Evolutionary conservation across 2,329 filamentous ascomycete species (phyloP).

Genomic region (Didymella exigua): DNA sequence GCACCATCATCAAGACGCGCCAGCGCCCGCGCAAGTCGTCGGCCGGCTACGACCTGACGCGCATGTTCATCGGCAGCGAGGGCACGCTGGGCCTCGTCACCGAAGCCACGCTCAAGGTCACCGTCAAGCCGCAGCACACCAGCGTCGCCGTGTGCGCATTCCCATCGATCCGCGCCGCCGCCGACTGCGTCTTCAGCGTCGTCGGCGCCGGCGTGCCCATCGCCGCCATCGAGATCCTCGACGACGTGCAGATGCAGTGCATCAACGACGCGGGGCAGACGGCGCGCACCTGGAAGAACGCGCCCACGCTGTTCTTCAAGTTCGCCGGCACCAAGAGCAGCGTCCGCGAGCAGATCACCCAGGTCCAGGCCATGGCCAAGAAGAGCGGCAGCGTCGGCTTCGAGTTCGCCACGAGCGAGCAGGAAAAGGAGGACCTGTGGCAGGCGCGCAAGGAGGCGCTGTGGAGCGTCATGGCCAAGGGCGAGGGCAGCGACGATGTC

Average conservation of each 20-base stretch:
- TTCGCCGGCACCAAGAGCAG: slow-evolving; percentile 70
- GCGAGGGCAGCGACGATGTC: slow-evolving; percentile 60
- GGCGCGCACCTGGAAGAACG: slow-evolving; percentile 69
- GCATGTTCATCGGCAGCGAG: slow-evolving; percentile 88
- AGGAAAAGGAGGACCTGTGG: slow-evolving; percentile 74
- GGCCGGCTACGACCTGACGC: slow-evolving; percentile 89
- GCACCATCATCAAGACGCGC: slow-evolving; percentile 85
- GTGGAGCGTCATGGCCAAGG: slow-evolving; percentile 73
- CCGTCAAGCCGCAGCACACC: slow-evolving; percentile 77
- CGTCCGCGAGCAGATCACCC: slow-evolving; percentile 78
- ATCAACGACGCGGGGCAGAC: slow-evolving; percentile 71
- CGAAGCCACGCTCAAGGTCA: slow-evolving; percentile 86
- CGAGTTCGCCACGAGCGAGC: slow-evolving; percentile 68
- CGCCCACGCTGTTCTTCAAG: slow-evolving; percentile 76
- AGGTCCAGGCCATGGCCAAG: slow-evolving; percentile 67
- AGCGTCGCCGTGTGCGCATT: slow-evolving; percentile 78
- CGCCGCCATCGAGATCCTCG: slow-evolving; percentile 89
- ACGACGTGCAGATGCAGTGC: slow-evolving; percentile 85
- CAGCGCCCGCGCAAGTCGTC: slow-evolving; percentile 88
- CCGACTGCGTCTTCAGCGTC: slow-evolving; percentile 78
- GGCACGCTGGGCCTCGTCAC: slow-evolving; percentile 91
- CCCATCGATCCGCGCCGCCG: slow-evolving; percentile 70
- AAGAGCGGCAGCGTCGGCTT: slow-evolving; percentile 68
- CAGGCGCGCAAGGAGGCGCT: slow-evolving; percentile 75
- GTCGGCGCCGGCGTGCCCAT: slow-evolving; percentile 82